Conservation (phyloP, 768 basidiomycete species). For the Russula sp. region DNA sequence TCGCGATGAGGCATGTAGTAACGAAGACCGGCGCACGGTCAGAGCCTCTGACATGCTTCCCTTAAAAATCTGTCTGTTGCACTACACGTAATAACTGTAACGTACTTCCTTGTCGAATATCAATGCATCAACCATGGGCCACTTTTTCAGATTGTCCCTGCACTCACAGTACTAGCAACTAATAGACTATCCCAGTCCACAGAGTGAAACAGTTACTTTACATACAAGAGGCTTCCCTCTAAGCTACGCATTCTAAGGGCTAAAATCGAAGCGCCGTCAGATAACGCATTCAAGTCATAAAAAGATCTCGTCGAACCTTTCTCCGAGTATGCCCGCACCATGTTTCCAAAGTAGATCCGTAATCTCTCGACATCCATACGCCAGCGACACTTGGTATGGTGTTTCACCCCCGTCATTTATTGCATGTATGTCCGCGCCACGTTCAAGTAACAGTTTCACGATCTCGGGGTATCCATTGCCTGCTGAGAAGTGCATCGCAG, state of each 20-base stretch:
- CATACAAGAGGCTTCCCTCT: too few relatives aligned
- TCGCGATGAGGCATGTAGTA: too few relatives aligned
- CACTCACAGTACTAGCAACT: too few relatives aligned
- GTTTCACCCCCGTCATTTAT: background rate
- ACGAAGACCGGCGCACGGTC: too few relatives aligned
- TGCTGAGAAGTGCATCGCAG: constrained; percentile 9
- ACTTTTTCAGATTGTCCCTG: background rate
- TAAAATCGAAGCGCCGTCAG: background rate
- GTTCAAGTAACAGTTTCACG: constrained; percentile 2
- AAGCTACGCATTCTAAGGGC: background rate
- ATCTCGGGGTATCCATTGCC: background rate
- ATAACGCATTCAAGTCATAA: background rate
- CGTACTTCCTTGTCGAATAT: background rate
- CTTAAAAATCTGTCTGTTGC: too few relatives aligned
- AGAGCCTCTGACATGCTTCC: too few relatives aligned
- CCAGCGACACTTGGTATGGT: background rate
- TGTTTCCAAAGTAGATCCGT: background rate
- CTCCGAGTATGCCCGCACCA: background rate
- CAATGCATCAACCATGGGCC: background rate
- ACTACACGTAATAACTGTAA: too few relatives aligned
- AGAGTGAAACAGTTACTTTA: background rate
- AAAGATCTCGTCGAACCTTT: background rate
- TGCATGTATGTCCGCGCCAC: constrained; percentile 1
- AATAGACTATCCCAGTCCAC: background rate
- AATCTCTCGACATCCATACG: background rate